Base-by-base conservation (phyloP, 768 basidiomycete genomes). In the Boletus coccyginus region DNA sequence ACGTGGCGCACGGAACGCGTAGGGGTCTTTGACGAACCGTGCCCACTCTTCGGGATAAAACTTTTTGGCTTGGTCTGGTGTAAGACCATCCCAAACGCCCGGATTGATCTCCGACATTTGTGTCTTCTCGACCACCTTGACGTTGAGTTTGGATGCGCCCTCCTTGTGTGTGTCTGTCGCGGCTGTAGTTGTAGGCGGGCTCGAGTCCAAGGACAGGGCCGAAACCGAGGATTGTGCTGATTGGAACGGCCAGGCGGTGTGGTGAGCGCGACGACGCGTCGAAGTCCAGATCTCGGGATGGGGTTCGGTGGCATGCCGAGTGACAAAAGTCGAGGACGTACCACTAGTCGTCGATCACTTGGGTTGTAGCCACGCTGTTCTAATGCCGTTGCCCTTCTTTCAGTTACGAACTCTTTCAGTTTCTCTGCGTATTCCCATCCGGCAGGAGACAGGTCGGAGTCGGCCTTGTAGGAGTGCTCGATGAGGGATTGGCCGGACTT, bases 31-130 rank as follows among this genome's bases (percentile, higher is more conserved):
- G 45, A 90, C 77, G 75, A 96, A 95, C 27, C 93, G 80, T 59
- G 89, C 89, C 92, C 92, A 98, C 69, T 99, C 97, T 52, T 88
- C 90, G 0, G 96, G 92, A 70, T 95, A 98, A 64, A 85, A 86
- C 70, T 87, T 88, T 70, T 86, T 85, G 19, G 93, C 94, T 66
- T 96, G 88, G 60, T 92, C 90, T 1, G 92, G 88, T 2, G 88
- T 90, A 39, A 98, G 79, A 0, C 97, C 97, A 70, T 98, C 97
- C 94, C 95, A 97, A 17, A 98, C 86, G 8, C 89, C 96, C 50
- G 95, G 96, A 66, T 99, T 99, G 67, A 98, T 97, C 76, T 99
- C 97, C 50, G 87, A 80, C 95, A 98, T 98, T 73, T 95, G 94
- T 0, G 89, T 84, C 66, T 97, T 98, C 75, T 99, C 94, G 45